Conservation (phyloP, 371 early-diverging fungal species). For the Mortierella sp. region DNA sequence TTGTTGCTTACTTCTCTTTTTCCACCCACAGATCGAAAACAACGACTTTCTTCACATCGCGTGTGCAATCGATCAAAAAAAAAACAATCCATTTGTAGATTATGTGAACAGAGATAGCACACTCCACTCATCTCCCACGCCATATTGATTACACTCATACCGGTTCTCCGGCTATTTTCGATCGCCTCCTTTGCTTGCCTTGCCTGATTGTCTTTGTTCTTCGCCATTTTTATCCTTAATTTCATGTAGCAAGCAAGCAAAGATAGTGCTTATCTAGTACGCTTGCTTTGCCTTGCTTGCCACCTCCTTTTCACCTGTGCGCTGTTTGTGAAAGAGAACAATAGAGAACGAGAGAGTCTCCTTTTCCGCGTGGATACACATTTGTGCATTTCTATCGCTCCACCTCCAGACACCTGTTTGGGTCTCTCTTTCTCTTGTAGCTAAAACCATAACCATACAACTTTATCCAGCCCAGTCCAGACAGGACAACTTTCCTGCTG, state of each 20-base stretch:
- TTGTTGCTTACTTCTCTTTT: no score
- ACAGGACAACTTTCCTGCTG: background rate
- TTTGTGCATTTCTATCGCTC: background rate
- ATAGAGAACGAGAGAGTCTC: background rate
- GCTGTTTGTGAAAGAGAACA: background rate
- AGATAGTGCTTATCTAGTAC: conserved; percentile 8
- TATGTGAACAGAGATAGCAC: no score
- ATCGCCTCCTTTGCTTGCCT: background rate
- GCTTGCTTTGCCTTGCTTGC: background rate
- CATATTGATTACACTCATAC: no score
- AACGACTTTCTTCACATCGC: no score
- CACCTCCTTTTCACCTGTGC: background rate
- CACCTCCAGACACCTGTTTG: conserved; percentile 16
- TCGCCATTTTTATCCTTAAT: background rate
- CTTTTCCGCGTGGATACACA: background rate
- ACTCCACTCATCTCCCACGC: no score
- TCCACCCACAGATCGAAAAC: no score
- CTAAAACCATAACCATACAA: background rate
- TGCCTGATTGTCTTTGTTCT: background rate
- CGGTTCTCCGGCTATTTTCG: background rate
- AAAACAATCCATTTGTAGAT: no score
- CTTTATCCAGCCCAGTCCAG: background rate
- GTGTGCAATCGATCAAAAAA: no score
- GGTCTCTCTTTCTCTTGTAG: background rate
- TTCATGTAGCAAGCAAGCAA: background rate